Base-by-base conservation (phyloP, 495 filamentous ascomycete genomes). In the Rhypophila decipiens region DNA sequence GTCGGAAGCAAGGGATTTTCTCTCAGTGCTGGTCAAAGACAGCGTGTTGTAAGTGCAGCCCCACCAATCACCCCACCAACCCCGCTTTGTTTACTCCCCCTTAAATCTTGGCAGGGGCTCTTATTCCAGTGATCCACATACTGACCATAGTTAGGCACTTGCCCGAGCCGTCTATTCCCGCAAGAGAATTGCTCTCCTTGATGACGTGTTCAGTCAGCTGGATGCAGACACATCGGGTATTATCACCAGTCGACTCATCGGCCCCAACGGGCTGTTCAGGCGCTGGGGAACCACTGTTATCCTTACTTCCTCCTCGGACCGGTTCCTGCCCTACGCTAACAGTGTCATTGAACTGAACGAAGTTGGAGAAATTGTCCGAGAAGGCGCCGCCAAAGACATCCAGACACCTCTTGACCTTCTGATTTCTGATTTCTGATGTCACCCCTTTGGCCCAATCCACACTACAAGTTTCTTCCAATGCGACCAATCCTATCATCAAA, bases 11-110 rank as follows among this genome's bases (percentile, higher is more conserved):
- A 79, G 46, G 84, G 83, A 0, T 70, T 83, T 36, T 72, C 72
- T 3, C 64, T 88, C 10, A 80, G 76, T 50, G 82, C 80, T 7
- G 84, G 84, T 0, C 84, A 87, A 53, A 79, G 76, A 49, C 81
- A 86, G 52, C 67, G 82, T 13, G 67, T 86, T 46, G 58, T 43
- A 18, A 43, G 40, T 43, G 1, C n/a, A n/a, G n/a, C n/a, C n/a
- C n/a, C n/a, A n/a, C n/a, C n/a, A n/a, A n/a, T n/a, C n/a, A n/a
- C n/a, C n/a, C n/a, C n/a, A n/a, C n/a, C n/a, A n/a, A n/a, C n/a
- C n/a, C n/a, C n/a, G n/a, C n/a, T n/a, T n/a, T n/a, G n/a, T n/a
- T n/a, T n/a, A n/a, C n/a, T n/a, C n/a, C n/a, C n/a, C n/a, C n/a
- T n/a, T n/a, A n/a, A n/a, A n/a, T n/a, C n/a, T n/a, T n/a, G n/a